phyloP scores from a whole-genome alignment of 306 rosid species.

The Castanospermum australe region DNA sequence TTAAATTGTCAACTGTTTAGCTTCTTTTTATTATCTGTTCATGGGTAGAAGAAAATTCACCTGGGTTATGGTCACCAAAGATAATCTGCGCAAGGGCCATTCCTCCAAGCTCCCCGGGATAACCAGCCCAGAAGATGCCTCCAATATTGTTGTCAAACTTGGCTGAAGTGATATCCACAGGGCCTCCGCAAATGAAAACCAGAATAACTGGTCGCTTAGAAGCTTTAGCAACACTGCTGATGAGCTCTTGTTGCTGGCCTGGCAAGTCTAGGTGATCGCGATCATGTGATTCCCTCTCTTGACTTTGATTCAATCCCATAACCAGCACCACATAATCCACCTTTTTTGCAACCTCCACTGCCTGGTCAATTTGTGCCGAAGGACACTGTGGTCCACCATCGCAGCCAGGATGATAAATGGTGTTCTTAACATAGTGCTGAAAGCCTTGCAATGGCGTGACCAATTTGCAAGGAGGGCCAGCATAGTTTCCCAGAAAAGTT shows the following conservation, averaged over 20 bases:
- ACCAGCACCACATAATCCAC: conserved; percentile 80
- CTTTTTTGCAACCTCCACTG: conserved; percentile 49
- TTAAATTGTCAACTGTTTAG: background rate
- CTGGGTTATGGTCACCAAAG: conserved; percentile 95
- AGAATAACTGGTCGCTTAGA: conserved; percentile 69
- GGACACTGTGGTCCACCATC: conserved; percentile 52
- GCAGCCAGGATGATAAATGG: conserved; percentile 67
- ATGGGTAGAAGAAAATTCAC: conserved; percentile 25
- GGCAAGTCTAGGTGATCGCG: conserved; percentile 66
- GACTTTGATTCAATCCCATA: conserved; percentile 83
- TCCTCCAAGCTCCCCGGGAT: conserved; percentile 89
- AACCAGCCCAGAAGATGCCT: conserved; percentile 96
- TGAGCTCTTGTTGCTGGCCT: conserved; percentile 71
- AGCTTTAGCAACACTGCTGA: conserved; percentile 61
- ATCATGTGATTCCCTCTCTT: conserved; percentile 73
- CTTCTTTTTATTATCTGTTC: background rate
- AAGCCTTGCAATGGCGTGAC: conserved; percentile 63
- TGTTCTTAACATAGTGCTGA: conserved; percentile 46
- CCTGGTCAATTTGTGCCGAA: conserved; percentile 49
- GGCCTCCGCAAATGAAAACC: conserved; percentile 84
- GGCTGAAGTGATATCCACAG: conserved; percentile 73
- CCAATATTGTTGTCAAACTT: conserved; percentile 63
- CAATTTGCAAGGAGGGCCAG: conserved; percentile 75
- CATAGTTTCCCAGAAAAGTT: conserved; percentile 78
- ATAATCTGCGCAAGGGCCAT: conserved; percentile 75